Percentiles rank a stretch among this genome's conserved stretches.
These are phyloP conservation scores for Hygrophoropsis aurantiaca DNA, from an alignment of 768 basidiomycete genomes.

Conservation along the genomic window DNA sequence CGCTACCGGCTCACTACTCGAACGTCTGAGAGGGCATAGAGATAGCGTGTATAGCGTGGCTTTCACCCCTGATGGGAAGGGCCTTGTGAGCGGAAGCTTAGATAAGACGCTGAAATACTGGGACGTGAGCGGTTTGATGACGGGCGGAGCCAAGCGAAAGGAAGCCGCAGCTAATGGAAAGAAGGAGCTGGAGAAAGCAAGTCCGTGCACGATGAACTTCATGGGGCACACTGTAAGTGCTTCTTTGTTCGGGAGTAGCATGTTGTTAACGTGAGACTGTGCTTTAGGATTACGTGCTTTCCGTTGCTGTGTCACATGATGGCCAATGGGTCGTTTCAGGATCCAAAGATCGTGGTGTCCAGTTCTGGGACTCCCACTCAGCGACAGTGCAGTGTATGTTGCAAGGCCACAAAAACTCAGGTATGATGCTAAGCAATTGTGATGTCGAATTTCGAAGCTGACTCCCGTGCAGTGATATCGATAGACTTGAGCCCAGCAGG, in stretches of 20 bases:
- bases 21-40: constrained; percentile 72
- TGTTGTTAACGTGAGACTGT: constrained; percentile 3
- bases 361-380: constrained; percentile 84
- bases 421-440: constrained; percentile 30
- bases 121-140: constrained; percentile 55
- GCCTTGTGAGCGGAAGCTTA: constrained; percentile 86
- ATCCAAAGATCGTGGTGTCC: constrained; percentile 93
- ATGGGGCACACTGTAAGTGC: constrained; percentile 78
- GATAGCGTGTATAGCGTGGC: constrained; percentile 89
- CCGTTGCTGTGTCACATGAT: constrained; percentile 84
- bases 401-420: constrained; percentile 72
- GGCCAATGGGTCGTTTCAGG: constrained; percentile 95
- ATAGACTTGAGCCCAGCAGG: constrained; percentile 67
- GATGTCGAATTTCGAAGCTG: constrained; percentile 8
- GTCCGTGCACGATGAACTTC: constrained; percentile 78
- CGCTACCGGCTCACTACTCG: constrained; percentile 60
- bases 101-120: constrained; percentile 89
- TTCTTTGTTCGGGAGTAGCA: not conserved
- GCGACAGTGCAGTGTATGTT: constrained; percentile 90
- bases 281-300: constrained; percentile 66
- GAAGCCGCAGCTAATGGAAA: constrained; percentile 41
- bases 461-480: constrained; percentile 53
- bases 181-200: constrained; percentile 50
- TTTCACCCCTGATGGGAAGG: constrained; percentile 90
- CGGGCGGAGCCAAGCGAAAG: constrained; percentile 27